Base-by-base conservation (phyloP, 192 early-diverging fungal species). In the Podila verticillata region DNA sequence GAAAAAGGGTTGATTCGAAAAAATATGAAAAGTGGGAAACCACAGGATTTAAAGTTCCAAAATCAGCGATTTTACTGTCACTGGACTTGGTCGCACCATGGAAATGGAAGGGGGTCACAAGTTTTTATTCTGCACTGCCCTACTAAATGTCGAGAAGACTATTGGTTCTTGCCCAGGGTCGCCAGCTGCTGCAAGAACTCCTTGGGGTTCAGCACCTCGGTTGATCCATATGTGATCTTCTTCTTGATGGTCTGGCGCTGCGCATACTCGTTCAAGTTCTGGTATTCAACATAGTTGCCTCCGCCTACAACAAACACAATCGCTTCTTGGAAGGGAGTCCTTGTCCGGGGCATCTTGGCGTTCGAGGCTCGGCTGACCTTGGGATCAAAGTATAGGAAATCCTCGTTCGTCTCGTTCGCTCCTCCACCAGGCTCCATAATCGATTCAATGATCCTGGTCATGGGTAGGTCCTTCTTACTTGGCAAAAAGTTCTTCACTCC, bases 301-400 rank as follows among this genome's bases (percentile, higher is more conserved):
- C 98, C 98, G 30, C 98, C 98, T 48, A 98, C 90, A 13, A 97
- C 94, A 91, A 99, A 99, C 28, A 99, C 98, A 80, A 99, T 93
- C 5, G 96, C 97, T 63, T 98, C 95, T 64, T 95, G 91, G 72
- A 93, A 96, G 0, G 89, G 84, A 34, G 83, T 81, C 81, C 72
- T 72, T 57, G 75, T 66, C 20, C 73, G 69, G 30, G 73, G 67
- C 82, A 84, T 72, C 44, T 82, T 82, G 64, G 89, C 89, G 47
- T 88, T 87, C 49, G 87, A 85, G 2, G 80, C 68, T 34, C 88
- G 83, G 48, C 83, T 84, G 61, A 87, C 88, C 72, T 90, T 96
- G 31, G 98, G 96, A 70, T 99, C 98, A 74, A 97, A 92, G 66
- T 90, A 93, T 24, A 95, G 81, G 88, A 93, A 98, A 31, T 96